Base-by-base conservation (phyloP, 768 basidiomycete genomes). In the Rhodocollybia butyracea region DNA sequence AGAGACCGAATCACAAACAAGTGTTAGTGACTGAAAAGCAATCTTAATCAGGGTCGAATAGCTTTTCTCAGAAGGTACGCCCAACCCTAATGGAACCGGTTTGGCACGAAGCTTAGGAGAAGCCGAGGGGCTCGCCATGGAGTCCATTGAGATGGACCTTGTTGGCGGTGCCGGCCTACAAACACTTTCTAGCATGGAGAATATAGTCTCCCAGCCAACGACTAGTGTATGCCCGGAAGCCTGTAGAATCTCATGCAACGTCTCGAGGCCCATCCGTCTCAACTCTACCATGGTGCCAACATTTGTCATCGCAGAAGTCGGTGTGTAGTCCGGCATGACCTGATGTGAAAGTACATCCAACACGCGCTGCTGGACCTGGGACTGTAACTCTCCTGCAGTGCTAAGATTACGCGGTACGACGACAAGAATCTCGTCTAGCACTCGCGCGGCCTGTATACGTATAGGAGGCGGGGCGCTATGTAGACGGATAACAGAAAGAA, bases 1-100 rank as follows among this genome's bases (percentile, higher is more conserved):
- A 1, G 92, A 86, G 7, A 98, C 81, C 2, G 91, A 91, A 66
- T 99, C 96, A 69, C 94, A 98, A 21, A 98, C 93, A 8, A 99
- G 73, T 5, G 92, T 98, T 57, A 98, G 72, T 0, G 91, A 95
- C 58, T 95, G 92, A 73, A 97, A 98, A 0, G 93, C 94, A 39
- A 94, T 91, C 69, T 97, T 91, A 46, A 98, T 86, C 11, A 97
- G 79, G 0, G 81, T 75, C 1, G 80, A 80, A 57, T 89, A 88
- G 51, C 82, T 84, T 64, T 85, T 91, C 63, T 90, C 88, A 50
- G 70, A 80, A 3, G 82, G 72, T 60, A 79, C 77, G 0, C 84
- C 81, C 29, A 85, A 62, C 4, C 82, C 84, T 4, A 81, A 70
- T 2, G 77, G 72, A 52, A 76, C 65, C 3, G 79, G 72, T 24